Evolutionary conservation across 495 filamentous ascomycete species (phyloP).

Genomic region (Aspergillus coremiiformis): DNA sequence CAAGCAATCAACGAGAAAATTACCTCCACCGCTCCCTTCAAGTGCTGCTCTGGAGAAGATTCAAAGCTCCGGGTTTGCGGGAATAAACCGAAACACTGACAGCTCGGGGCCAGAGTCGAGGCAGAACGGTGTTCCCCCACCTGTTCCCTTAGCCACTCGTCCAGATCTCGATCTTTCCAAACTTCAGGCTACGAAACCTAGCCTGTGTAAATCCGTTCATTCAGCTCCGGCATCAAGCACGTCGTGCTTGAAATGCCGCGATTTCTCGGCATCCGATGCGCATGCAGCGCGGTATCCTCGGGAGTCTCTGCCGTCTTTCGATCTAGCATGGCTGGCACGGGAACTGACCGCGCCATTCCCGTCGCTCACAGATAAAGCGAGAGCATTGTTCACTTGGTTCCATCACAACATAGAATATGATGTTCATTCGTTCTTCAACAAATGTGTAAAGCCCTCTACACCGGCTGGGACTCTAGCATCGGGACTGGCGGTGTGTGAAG

Average conservation of each 20-base stretch:
- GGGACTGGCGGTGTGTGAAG: constrained; percentile 83
- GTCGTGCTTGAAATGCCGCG: constrained; percentile 71
- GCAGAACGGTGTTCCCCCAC: constrained; percentile 38
- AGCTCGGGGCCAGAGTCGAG: constrained; percentile 8
- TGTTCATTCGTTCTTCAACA: constrained; percentile 63
- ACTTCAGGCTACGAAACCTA: constrained; percentile 48
- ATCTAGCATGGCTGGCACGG: constrained; percentile 63
- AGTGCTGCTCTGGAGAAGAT: constrained; percentile 24
- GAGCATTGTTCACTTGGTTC: constrained; percentile 88
- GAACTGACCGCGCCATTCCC: constrained; percentile 73
- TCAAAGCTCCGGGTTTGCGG: constrained; percentile 32
- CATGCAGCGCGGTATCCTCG: constrained; percentile 74
- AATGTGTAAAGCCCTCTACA: constrained; percentile 56
- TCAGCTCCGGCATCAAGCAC: constrained; percentile 18
- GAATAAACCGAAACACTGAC: constrained; percentile 28
- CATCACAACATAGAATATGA: constrained; percentile 93
- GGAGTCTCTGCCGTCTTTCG: constrained; percentile 54
- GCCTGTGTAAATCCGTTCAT: constrained; percentile 19
- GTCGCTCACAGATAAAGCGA: constrained; percentile 79
- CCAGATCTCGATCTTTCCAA: constrained; percentile 53
- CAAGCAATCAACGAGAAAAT: constrained; percentile 20
- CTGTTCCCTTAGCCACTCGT: constrained; percentile 49
- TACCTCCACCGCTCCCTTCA: constrained; percentile 32
- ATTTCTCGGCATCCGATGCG: constrained; percentile 73
- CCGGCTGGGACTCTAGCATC: constrained; percentile 58